A percentile compares a stretch with the other conserved stretches of the same genome.
These are phyloP conservation scores for Phytophthora fragariaefolia DNA, from an alignment of 352 stramenopile genomes.

Conservation along the genomic window DNA sequence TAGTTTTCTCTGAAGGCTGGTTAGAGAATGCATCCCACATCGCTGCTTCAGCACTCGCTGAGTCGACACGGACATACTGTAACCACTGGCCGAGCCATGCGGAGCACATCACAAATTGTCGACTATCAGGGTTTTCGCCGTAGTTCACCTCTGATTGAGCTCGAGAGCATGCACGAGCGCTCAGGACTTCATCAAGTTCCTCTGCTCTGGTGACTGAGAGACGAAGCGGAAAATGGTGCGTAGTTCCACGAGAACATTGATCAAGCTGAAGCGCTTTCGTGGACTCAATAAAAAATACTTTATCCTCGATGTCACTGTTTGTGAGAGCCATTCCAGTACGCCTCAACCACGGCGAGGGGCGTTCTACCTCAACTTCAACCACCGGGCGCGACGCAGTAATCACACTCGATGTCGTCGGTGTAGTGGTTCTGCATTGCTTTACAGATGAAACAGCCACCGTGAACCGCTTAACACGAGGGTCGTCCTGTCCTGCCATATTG, in stretches of 20 bases:
- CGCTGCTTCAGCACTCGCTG: conserved; percentile 21
- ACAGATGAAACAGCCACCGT: conserved; percentile 37
- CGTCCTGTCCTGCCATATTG: conserved; percentile 67
- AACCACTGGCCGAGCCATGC: conserved; percentile 75
- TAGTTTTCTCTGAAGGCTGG: conserved; percentile 11
- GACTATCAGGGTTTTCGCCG: conserved; percentile 8
- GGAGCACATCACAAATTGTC: conserved; percentile 65
- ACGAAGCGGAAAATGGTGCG: conserved; percentile 34
- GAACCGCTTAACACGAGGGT: conserved; percentile 65
- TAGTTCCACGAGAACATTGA: conserved; percentile 16
- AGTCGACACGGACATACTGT: conserved; percentile 65
- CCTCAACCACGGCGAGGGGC: conserved; percentile 40
- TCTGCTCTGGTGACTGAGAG: conserved; percentile 43
- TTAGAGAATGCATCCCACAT: background rate
- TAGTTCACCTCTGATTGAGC: conserved; percentile 15
- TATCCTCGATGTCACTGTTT: conserved; percentile 33
- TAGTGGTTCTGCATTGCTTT: conserved; percentile 17
- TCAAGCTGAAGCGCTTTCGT: conserved; percentile 36
- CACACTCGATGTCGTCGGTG: conserved; percentile 13
- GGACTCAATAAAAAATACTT: conserved; percentile 39
- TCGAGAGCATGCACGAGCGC: conserved; percentile 45
- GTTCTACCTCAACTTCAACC: conserved; percentile 42
- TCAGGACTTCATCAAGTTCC: conserved; percentile 66
- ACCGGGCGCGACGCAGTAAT: conserved; percentile 8
- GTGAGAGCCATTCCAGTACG: conserved; percentile 29